These are phyloP conservation scores for Geoglossum cookeanum DNA, from an alignment of 2,329 filamentous ascomycete species.

Conservation along the genomic window DNA sequence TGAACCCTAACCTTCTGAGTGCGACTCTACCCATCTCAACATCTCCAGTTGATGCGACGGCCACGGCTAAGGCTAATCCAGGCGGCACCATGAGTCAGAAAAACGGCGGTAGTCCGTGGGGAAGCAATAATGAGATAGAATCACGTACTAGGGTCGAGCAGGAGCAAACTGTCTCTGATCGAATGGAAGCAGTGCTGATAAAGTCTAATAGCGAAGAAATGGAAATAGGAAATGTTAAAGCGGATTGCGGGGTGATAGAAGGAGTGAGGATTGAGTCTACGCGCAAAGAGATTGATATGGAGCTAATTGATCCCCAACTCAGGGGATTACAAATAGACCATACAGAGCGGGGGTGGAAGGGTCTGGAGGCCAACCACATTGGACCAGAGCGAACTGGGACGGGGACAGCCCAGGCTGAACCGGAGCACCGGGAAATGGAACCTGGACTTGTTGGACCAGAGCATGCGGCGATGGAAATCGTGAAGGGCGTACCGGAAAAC, in stretches of 20 bases:
- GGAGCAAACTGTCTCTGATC: not conserved
- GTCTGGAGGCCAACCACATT: not conserved
- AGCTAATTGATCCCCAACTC: not conserved
- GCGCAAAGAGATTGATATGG: not conserved
- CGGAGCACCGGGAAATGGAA: not conserved
- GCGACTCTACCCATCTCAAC: not conserved
- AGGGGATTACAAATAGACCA: not conserved
- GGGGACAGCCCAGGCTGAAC: not conserved
- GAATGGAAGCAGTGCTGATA: not conserved
- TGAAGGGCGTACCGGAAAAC: not conserved
- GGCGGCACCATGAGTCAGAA: not conserved
- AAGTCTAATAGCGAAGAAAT: not conserved
- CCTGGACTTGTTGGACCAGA: not conserved
- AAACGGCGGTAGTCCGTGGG: not conserved
- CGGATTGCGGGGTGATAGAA: not conserved
- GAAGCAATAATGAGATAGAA: not conserved
- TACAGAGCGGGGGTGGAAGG: no score
- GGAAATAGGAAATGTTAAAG: not conserved
- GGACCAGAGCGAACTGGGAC: not conserved
- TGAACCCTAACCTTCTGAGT: not conserved
- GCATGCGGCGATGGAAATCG: not conserved
- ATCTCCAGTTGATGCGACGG: not conserved
- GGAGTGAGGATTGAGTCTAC: not conserved
- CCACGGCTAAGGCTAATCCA: not conserved
- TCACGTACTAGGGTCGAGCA: not conserved